A percentile compares a stretch with the other conserved stretches of the same genome.
Evolutionary conservation across 2,329 filamentous ascomycete species (phyloP).

Genomic region (Diaporthe helianthi): DNA sequence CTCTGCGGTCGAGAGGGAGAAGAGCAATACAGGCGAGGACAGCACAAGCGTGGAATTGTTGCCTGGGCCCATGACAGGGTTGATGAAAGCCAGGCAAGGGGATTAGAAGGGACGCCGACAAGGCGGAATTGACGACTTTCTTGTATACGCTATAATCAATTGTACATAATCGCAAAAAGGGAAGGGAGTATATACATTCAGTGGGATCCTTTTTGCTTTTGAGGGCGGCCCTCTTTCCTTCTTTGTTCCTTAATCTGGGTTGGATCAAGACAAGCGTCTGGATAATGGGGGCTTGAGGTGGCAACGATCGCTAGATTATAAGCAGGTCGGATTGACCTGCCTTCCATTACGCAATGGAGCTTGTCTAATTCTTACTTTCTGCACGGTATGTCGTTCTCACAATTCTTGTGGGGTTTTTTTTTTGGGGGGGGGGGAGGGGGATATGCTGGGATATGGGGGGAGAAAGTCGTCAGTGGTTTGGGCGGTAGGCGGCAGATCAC

Average conservation of each 20-base stretch:
- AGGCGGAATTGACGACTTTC: neutral
- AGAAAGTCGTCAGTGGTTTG: neutral
- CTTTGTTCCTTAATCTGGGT: neutral
- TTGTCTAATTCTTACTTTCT: conserved; percentile 8
- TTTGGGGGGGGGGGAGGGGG: no score
- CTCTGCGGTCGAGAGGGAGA: neutral
- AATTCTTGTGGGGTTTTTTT: no score
- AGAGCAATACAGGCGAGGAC: conserved; percentile 14
- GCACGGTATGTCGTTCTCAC: neutral
- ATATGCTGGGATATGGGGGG: neutral
- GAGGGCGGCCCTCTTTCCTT: neutral
- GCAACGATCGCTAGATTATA: conserved; percentile 21
- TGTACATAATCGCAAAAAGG: neutral
- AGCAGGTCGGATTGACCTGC: conserved; percentile 3
- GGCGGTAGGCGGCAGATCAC: neutral
- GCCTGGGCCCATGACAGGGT: neutral
- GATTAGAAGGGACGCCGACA: neutral
- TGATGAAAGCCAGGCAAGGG: conserved; percentile 10
- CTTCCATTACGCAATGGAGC: conserved; percentile 20
- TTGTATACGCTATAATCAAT: neutral
- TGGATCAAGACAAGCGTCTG: conserved; percentile 14
- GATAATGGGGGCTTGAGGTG: conserved; percentile 1
- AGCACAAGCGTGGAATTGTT: neutral
- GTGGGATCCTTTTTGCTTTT: neutral
- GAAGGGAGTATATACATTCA: neutral